Base-by-base conservation (phyloP, 768 basidiomycete species). In the Calocybe cyanea region DNA sequence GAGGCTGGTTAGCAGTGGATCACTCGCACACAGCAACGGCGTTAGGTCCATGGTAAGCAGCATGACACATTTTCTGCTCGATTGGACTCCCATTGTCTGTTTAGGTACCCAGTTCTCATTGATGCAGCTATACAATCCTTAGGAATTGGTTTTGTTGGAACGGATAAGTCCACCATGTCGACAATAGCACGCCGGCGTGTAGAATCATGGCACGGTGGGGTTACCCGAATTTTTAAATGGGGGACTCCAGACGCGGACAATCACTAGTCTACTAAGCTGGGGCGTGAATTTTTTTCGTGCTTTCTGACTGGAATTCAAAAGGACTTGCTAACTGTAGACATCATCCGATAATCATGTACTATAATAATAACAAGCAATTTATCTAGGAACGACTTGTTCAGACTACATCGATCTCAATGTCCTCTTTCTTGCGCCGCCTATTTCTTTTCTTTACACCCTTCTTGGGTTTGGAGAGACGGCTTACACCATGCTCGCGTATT, bases 71-170 rank as follows among this genome's bases (percentile, higher is more conserved):
- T 14, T 20, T 19, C 23, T 9, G 6, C 20, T 19, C 28, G 9
- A 38, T 38, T 31, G 17, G 23, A 28, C 25, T 33, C 34, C 11
- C 45, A 18, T 30, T 46, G 23, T 46, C 14, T 40, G 38, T 15
- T 17, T 53, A 85, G 85, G 83, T 83, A 85, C 60, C 82, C 85
- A 10, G 65, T 84, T n/a, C 63, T 89, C 40, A 73, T 88, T 41
- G 86, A 88, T 56, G 83, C 84, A 3, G 80, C 77, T 7, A 76
- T 87, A 46, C 87, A 89, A 55, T 83, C 83, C 0, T 66, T 64
- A 31, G 85, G 80, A 17, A 59, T 69, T 9, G 87, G 85, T 1
- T 83, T 89, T 55, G 77, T 90, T 11, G 87, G 85, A 7, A 87
- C 85, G 1, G 76, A 83, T 51, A 56, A 69, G 33, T 87, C 85